Base-by-base conservation (phyloP, 331 rosid genomes). In the Phaseolus coccineus region DNA sequence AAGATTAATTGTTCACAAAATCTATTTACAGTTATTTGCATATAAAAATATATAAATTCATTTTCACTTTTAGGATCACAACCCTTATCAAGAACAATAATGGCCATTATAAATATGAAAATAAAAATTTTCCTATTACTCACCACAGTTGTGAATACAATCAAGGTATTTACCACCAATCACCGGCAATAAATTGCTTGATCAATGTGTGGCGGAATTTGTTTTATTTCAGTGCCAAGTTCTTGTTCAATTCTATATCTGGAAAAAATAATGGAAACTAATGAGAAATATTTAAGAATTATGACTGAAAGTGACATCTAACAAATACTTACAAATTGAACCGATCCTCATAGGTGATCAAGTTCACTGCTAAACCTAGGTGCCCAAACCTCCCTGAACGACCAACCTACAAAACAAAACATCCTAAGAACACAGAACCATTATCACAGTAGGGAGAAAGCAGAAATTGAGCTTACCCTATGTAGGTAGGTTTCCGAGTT, bases 171-270 rank as follows among this genome's bases (percentile, higher is more conserved):
- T 79, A 77, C 71, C 89, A 84, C 86, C 57, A 31, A 25, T 89
- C 87, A 96, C 84, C 86, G 89, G 88, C 98, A 96, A 85, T 96
- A 96, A 67, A 96, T 93, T 76, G 94, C 99, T 92, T 96, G 99
- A 83, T 96, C 99, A 69, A 96, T 96, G 80, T 91, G 94, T 11
- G 98, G 99, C 0, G 98, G 99, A 81, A 93, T 96, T 85, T 96
- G 98, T 86, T 96, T 91, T 58, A 93, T 96, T 91, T 96, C 97
- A 16, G 98, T 93, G 56, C 98, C 99, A 77, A 96, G 99, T 84
- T 96, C 99, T 84, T 96, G 98, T 84, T 96, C 98, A 53, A 96
- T 96, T 90, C 99, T 93, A 84, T 91, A 93, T 90, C 99, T 96
- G 91, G 52, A 80, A 59, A 70, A 75, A 8, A 72, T 16, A 52